phyloP scores from a whole-genome alignment of 805 yeast genomes.

The Candida arabinofermentans region DNA sequence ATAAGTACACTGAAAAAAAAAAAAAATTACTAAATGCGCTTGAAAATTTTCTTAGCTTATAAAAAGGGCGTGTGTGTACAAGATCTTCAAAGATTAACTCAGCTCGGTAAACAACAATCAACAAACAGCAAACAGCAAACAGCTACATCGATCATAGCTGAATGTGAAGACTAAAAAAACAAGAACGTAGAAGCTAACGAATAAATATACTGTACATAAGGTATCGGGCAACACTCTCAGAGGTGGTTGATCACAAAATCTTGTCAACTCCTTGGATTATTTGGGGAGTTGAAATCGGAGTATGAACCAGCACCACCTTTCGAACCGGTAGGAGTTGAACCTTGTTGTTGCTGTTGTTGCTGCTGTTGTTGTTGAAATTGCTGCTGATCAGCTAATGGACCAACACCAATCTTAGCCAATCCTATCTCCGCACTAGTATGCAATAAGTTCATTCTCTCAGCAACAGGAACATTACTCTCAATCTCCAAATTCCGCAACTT shows the following conservation, averaged over 20 bases:
- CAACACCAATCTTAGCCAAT: constrained; percentile 75
- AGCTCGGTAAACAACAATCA: too few relatives aligned
- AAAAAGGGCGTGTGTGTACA: background rate
- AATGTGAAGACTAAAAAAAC: too few relatives aligned
- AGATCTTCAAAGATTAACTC: too few relatives aligned
- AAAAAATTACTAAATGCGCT: background rate
- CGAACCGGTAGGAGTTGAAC: background rate
- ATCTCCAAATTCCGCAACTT: constrained; percentile 52
- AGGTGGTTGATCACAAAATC: too few relatives aligned
- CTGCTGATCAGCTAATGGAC: constrained; percentile 54
- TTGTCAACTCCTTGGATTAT: background rate
- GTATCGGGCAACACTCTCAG: too few relatives aligned
- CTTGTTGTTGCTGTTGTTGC: constrained; percentile 1
- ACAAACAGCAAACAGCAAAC: too few relatives aligned
- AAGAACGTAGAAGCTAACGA: too few relatives aligned
- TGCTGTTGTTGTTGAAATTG: background rate
- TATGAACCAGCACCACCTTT: background rate
- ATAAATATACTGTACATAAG: too few relatives aligned
- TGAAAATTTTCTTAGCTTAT: background rate
- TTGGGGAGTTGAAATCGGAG: constrained; percentile 2
- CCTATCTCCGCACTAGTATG: constrained; percentile 79
- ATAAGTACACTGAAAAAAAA: background rate
- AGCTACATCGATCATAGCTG: too few relatives aligned
- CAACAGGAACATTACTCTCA: constrained; percentile 37
- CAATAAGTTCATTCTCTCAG: constrained; percentile 38